These are phyloP conservation scores for Candida rishiriensis DNA, from an alignment of 805 yeast species.

Conservation along the genomic window DNA sequence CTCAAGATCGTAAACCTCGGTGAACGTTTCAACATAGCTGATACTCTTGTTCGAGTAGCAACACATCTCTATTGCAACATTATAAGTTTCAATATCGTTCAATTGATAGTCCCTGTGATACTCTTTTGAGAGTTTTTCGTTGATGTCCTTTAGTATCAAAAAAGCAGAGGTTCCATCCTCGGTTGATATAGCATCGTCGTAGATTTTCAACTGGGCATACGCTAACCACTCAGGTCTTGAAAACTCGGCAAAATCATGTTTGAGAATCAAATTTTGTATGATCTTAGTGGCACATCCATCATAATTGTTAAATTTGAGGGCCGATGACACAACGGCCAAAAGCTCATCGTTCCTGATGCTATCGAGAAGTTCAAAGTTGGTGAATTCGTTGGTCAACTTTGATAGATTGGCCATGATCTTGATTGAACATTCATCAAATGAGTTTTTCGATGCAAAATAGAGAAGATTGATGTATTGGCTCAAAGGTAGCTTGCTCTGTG, in stretches of 20 bases:
- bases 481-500: slow-evolving; percentile 11
- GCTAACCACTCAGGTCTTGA: slow-evolving; percentile 24
- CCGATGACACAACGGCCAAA: slow-evolving; percentile 22
- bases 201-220: slow-evolving; percentile 20
- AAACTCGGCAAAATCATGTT: slow-evolving; percentile 8
- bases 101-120: slow-evolving; percentile 15
- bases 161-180: too few species aligned
- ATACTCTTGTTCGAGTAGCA: slow-evolving; percentile 26
- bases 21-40: slow-evolving; percentile 21
- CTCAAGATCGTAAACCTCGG: slow-evolving; percentile 27
- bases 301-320: slow-evolving; percentile 18
- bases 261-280: slow-evolving; percentile 7
- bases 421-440: slow-evolving; percentile 21
- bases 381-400: slow-evolving; percentile 5
- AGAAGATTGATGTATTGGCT: slow-evolving; percentile 26
- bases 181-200: slow-evolving; percentile 1
- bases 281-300: slow-evolving; percentile 15
- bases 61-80: slow-evolving; percentile 21
- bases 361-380: slow-evolving; percentile 3
- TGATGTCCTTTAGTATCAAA: slow-evolving; percentile 2
- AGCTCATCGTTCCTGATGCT: slow-evolving; percentile 23
- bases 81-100: slow-evolving; percentile 22
- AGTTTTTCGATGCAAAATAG: slow-evolving; percentile 27
- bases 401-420: slow-evolving; percentile 18
- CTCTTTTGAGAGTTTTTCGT: slow-evolving; percentile 29